Conservation (phyloP, 2,329 filamentous ascomycete species). For the Beauveria pseudobassiana region DNA sequence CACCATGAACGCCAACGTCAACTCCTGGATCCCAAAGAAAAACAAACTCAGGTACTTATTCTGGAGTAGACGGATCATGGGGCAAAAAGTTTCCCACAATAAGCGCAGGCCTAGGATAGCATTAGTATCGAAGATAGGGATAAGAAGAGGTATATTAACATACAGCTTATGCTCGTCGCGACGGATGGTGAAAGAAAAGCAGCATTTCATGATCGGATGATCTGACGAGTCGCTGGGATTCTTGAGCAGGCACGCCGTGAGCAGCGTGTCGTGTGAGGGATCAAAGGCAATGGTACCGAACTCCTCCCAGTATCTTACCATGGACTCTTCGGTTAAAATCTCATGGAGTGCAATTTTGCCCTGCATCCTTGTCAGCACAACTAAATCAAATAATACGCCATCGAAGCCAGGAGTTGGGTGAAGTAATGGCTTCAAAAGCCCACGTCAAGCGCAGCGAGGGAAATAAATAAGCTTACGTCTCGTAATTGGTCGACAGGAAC, state of each 20-base stretch:
- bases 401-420: background rate
- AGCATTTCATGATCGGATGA: slow-evolving; percentile 76
- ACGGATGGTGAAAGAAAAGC: slow-evolving; percentile 95
- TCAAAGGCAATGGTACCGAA: slow-evolving; percentile 98
- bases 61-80: slow-evolving; percentile 51
- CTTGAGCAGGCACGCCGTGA: slow-evolving; percentile 89
- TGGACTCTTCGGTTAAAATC: slow-evolving; percentile 87
- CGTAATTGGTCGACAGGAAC: slow-evolving; percentile 84
- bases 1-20: background rate
- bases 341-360: slow-evolving; percentile 93
- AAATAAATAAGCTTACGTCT: slow-evolving; percentile 58
- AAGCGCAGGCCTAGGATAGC: slow-evolving; percentile 68
- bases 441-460: background rate
- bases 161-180: slow-evolving; percentile 95
- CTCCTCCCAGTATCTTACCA: slow-evolving; percentile 98
- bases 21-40: background rate
- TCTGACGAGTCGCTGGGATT: slow-evolving; percentile 64
- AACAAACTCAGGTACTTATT: background rate
- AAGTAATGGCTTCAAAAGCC: background rate
- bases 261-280: slow-evolving; percentile 82
- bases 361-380: slow-evolving; percentile 35
- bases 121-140: slow-evolving; percentile 24
- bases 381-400: background rate
- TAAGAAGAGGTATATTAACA: slow-evolving; percentile 31
- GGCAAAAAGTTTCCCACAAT: slow-evolving; percentile 97